Conservation (phyloP, 1,284 basidiomycete species). For the Chiua sp. region DNA sequence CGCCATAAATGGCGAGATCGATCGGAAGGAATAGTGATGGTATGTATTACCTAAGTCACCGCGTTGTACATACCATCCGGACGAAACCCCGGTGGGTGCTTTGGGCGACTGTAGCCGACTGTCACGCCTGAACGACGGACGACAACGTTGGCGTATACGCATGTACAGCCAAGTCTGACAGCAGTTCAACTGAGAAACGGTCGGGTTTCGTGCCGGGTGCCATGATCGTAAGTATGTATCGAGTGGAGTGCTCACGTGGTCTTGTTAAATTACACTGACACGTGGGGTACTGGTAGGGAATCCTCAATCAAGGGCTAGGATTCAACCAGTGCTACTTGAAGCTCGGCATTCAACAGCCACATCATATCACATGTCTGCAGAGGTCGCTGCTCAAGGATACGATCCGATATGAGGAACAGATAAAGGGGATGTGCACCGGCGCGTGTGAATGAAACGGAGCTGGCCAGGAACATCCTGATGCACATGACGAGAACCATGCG, state of each 20-base stretch:
- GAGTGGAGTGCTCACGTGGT: not conserved
- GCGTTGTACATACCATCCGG: not conserved
- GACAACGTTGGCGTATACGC: not conserved
- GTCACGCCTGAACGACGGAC: not conserved
- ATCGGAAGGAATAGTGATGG: no score
- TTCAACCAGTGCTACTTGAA: no score
- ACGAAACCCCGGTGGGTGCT: not conserved
- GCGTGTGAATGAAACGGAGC: not conserved
- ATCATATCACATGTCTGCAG: no score
- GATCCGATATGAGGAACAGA: not conserved
- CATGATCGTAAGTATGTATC: not conserved
- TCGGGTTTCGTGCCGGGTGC: not conserved
- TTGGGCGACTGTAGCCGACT: not conserved
- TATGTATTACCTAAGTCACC: not conserved
- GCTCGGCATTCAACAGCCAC: no score
- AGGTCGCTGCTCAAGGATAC: not conserved
- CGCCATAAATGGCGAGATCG: not conserved
- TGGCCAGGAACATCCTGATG: slow-evolving; percentile 13
- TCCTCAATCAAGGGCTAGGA: no score
- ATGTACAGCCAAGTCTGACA: no score
- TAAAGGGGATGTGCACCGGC: not conserved
- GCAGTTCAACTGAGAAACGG: no score
- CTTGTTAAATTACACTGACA: not conserved
- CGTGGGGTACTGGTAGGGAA: no score
- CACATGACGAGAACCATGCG: slow-evolving; percentile 20